These are phyloP conservation scores for Arthrobotrys iridis DNA, from an alignment of 2,329 filamentous ascomycete genomes.

Conservation along the genomic window DNA sequence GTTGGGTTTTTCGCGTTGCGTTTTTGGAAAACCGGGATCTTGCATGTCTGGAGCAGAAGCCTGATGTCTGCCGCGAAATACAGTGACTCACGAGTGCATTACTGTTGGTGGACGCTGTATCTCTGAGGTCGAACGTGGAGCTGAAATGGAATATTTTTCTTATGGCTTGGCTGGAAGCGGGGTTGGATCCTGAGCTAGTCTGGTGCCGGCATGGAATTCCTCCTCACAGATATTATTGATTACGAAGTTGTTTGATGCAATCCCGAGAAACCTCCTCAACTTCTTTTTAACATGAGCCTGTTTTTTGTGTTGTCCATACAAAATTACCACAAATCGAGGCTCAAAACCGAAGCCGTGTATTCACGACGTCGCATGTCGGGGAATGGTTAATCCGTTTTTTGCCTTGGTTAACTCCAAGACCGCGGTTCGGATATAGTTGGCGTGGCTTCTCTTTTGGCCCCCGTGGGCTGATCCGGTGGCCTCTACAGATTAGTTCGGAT, in stretches of 20 bases:
- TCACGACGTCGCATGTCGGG: slow-evolving; percentile 28
- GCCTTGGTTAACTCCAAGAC: slow-evolving; percentile 15
- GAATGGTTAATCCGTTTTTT: slow-evolving; percentile 29
- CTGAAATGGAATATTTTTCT: neutral
- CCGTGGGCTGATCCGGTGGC: neutral
- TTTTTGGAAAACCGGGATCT: slow-evolving; percentile 38
- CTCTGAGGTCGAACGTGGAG: neutral
- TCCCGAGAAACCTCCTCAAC: neutral
- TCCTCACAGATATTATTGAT: neutral
- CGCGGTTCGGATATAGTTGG: slow-evolving; percentile 43
- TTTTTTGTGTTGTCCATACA: slow-evolving; percentile 32
- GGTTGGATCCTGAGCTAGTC: slow-evolving; percentile 40
- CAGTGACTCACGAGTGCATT: slow-evolving; percentile 39
- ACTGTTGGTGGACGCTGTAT: neutral
- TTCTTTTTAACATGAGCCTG: neutral
- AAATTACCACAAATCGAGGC: slow-evolving; percentile 44
- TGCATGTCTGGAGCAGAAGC: slow-evolving; percentile 14
- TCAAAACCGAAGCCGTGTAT: neutral
- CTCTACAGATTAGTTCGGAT: slow-evolving; percentile 17
- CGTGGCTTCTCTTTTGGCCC: slow-evolving; percentile 22
- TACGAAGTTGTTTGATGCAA: neutral
- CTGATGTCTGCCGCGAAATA: neutral
- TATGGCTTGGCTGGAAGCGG: slow-evolving; percentile 14
- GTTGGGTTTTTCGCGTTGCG: slow-evolving; percentile 49
- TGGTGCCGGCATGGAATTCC: neutral